Conservation (phyloP, 106 monocot genomes). For the Amphibolis antarctica region DNA sequence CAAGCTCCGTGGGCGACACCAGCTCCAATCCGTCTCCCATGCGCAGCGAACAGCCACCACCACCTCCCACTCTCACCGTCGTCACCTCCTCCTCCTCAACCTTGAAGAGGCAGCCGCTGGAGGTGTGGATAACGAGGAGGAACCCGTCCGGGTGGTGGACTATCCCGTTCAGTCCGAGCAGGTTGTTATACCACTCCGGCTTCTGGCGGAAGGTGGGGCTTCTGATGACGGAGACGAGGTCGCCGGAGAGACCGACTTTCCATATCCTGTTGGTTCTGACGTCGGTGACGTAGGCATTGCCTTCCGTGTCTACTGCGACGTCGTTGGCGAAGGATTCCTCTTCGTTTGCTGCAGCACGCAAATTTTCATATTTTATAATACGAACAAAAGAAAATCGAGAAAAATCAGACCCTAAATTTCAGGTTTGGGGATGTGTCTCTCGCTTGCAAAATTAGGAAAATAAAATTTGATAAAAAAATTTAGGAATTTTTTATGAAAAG, state of each 20-base stretch:
- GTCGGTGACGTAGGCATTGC: constrained; percentile 81
- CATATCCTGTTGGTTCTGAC: constrained; percentile 55
- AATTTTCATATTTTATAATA: background rate
- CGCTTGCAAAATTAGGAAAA: no score
- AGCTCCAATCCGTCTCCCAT: constrained; percentile 74
- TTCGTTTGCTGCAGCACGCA: constrained; percentile 21
- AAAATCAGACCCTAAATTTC: no score
- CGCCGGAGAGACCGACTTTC: constrained; percentile 56
- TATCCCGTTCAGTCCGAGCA: constrained; percentile 74
- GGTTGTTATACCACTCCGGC: constrained; percentile 30
- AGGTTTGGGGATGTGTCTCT: no score
- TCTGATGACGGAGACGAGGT: constrained; percentile 41
- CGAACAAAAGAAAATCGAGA: no score
- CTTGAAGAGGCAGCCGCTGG: constrained; percentile 63
- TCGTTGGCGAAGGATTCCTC: constrained; percentile 53
- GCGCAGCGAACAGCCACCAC: constrained; percentile 23
- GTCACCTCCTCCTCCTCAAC: constrained; percentile 38
- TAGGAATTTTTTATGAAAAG: no score
- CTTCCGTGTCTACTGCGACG: constrained; percentile 59
- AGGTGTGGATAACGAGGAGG: constrained; percentile 76
- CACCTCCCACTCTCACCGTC: constrained; percentile 27
- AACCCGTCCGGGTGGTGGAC: constrained; percentile 67
- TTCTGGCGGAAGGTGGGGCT: constrained; percentile 34
- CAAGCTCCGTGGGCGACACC: constrained; percentile 42
- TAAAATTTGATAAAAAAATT: no score